Evolutionary conservation across 805 yeast species (phyloP).

Genomic region (Myxozyma mucilagina): DNA sequence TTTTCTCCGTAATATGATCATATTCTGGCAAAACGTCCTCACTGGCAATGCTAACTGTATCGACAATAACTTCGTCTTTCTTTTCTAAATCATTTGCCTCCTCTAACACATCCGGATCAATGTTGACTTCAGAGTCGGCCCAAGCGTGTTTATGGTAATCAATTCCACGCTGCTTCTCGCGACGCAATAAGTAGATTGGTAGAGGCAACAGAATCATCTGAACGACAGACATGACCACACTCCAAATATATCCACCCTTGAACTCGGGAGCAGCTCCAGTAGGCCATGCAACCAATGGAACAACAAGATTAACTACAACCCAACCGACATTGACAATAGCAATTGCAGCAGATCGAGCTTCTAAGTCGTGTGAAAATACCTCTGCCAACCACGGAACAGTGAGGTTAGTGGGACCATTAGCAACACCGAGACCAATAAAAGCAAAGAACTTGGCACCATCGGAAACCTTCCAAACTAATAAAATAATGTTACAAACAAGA

Average conservation of each 20-base stretch:
- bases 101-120: too few relatives aligned
- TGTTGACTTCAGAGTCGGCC: neutral
- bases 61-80: too few relatives aligned
- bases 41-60: too few relatives aligned
- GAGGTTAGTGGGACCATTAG: constrained; percentile 30
- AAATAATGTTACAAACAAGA: constrained; percentile 43
- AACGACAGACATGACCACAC: constrained; percentile 9
- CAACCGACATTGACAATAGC: constrained; percentile 28
- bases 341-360: constrained; percentile 24
- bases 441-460: constrained; percentile 63
- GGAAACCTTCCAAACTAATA: constrained; percentile 58
- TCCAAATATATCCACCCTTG: constrained; percentile 20
- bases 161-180: constrained; percentile 15
- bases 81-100: too few relatives aligned
- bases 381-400: constrained; percentile 30
- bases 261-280: constrained; percentile 9
- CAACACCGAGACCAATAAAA: constrained; percentile 37
- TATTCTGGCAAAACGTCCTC: too few relatives aligned
- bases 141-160: constrained; percentile 1
- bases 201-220: neutral
- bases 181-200: constrained; percentile 11
- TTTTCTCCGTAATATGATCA: too few relatives aligned
- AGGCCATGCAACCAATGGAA: constrained; percentile 28
- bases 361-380: constrained; percentile 20
- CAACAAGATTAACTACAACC: constrained; percentile 26